Conservation (phyloP, 2,329 filamentous ascomycete genomes). For the Beauveria sp. region DNA sequence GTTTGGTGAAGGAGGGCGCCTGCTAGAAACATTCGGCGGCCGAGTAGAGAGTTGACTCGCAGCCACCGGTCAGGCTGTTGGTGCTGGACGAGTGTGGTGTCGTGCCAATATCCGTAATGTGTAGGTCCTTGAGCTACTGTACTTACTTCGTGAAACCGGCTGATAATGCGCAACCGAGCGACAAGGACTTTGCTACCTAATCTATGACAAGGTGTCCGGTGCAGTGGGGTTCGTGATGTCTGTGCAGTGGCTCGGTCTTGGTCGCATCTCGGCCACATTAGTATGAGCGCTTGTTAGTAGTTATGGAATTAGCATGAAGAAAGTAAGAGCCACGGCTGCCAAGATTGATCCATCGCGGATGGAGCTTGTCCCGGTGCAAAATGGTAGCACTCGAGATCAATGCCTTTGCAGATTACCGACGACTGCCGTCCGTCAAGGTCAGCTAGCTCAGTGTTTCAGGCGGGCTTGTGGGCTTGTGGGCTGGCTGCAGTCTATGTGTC, state of each 20-base stretch:
- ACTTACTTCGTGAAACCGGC: neutral
- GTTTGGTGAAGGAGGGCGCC: neutral
- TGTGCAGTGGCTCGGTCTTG: neutral
- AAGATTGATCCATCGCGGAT: neutral
- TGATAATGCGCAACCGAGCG: neutral
- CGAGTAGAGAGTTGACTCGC: neutral
- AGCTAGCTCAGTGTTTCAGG: conserved; percentile 4
- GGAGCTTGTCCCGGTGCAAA: no score
- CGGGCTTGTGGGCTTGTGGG: neutral
- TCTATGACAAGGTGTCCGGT: neutral
- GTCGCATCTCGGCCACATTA: neutral
- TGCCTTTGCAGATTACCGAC: no score
- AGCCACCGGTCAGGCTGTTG: neutral
- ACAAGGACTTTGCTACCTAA: neutral
- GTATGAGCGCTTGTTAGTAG: neutral
- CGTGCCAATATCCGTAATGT: no score
- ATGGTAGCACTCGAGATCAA: no score
- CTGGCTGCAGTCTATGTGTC: neutral
- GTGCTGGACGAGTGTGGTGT: neutral
- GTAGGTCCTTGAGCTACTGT: neutral
- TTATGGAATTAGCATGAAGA: neutral
- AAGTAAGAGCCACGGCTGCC: neutral
- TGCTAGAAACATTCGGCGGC: neutral
- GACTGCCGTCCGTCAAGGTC: neutral
- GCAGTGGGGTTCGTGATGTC: neutral